phyloP scores from a whole-genome alignment of 2,329 filamentous ascomycete genomes.

The Diaporthe eres region DNA sequence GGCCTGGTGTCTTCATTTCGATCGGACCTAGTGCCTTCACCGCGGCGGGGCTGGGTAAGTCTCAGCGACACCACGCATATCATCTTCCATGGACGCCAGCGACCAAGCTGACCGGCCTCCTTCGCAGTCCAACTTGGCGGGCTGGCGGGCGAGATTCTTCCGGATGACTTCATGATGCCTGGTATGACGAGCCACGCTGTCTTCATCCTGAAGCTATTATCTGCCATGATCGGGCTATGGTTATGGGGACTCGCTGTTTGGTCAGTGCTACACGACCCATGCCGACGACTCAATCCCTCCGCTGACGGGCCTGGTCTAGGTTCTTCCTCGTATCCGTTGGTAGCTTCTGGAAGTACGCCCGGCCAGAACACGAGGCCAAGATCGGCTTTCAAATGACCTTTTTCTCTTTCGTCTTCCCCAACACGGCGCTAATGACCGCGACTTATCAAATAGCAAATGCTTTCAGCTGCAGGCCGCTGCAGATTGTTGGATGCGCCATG shows the following conservation, averaged over 20 bases:
- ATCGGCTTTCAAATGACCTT: slow-evolving; percentile 88
- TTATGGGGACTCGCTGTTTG: slow-evolving; percentile 86
- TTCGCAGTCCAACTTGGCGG: slow-evolving; percentile 59
- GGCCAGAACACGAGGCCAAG: slow-evolving; percentile 60
- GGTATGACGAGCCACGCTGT: slow-evolving; percentile 56
- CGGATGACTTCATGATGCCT: slow-evolving; percentile 53
- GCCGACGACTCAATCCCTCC: not conserved
- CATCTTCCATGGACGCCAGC: not conserved
- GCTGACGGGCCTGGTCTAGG: slow-evolving; percentile 20
- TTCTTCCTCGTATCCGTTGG: slow-evolving; percentile 87
- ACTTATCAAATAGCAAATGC: slow-evolving; percentile 79
- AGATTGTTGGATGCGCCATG: slow-evolving; percentile 78
- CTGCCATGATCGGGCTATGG: slow-evolving; percentile 79
- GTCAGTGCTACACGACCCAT: slow-evolving; percentile 47
- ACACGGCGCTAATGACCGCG: slow-evolving; percentile 80
- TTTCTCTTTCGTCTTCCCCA: slow-evolving; percentile 87
- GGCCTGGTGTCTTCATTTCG: slow-evolving; percentile 88
- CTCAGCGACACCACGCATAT: no score
- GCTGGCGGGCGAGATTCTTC: slow-evolving; percentile 59
- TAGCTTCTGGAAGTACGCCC: slow-evolving; percentile 78
- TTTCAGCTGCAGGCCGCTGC: slow-evolving; percentile 71
- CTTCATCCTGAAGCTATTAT: slow-evolving; percentile 62
- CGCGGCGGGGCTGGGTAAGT: slow-evolving; percentile 59
- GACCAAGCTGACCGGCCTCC: slow-evolving; percentile 8
- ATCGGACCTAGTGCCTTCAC: slow-evolving; percentile 80